Evolutionary conservation across 345 rosid species (phyloP), one percentile per base, ranked within the genome.

Genomic region (Anacardium occidentale): DNA sequence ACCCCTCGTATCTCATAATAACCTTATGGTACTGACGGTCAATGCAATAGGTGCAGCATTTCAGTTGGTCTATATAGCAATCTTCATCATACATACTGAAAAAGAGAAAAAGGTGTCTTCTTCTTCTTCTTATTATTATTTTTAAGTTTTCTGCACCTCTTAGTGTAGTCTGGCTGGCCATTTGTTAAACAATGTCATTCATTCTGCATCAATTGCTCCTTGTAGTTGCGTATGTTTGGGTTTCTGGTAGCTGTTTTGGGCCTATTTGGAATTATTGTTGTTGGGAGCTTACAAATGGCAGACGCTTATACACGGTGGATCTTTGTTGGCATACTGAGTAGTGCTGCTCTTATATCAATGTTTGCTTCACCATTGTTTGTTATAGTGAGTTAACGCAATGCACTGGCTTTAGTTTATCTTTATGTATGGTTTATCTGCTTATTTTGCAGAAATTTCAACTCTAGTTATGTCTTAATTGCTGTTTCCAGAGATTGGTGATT

Each of bases 351-450:
- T 70, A 77, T 91, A 57, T 89, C 92, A 42, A 94, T 94, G 98
- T 90, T 87, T 67, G 98, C 96, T 7, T 94, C 98, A 17, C 98
- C 98, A 0, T 82, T 94, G 84, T 84, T 91, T 80, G 83, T 94
- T 73, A 90, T 94, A 25, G 98, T 94, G 77, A 85, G 98, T 82
- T 51, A 29, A 34, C 70, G 22, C 22, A 50, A 25, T 5, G 13
- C 64, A 50, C 37, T 56, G 52, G 34, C 21, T 1, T 2, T 70
- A 20, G 2, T 55, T 73, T 12, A 59, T 34, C 57, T 63, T 26
- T 26, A 2, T n/a, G 20, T 26, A 21, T 56, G 15, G 48, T 42
- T 22, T 25, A 11, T 62, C 34, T 74, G 60, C 5, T 6, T 5
- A 21, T 26, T 40, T 66, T 52, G 55, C 40, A 22, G 66, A 67